Conservation (phyloP, 495 filamentous ascomycete species). For the Amphirosellinia nigrospora region DNA sequence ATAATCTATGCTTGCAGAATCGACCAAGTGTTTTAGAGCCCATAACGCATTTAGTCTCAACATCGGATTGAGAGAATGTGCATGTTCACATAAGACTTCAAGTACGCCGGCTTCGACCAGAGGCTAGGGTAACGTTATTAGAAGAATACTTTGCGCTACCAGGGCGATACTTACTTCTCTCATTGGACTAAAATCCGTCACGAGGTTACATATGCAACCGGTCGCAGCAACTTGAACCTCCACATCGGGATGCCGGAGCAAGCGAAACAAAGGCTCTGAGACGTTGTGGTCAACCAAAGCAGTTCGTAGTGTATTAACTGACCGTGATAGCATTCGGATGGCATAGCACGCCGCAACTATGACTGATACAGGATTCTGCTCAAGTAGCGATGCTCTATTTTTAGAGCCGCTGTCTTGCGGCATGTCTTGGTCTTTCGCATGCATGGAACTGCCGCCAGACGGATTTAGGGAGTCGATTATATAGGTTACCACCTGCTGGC, state of each 20-base stretch:
- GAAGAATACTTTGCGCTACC: constrained; percentile 29
- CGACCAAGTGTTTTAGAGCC: constrained; percentile 89
- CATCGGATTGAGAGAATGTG: constrained; percentile 73
- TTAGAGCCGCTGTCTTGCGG: constrained; percentile 31
- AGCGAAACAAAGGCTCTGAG: constrained; percentile 75
- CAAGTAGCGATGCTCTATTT: constrained; percentile 24
- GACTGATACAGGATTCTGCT: constrained; percentile 63
- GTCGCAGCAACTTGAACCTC: constrained; percentile 88
- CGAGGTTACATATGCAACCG: constrained; percentile 79
- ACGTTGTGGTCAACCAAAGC: constrained; percentile 85
- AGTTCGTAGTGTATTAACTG: constrained; percentile 82
- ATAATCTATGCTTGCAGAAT: constrained; percentile 66
- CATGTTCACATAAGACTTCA: constrained; percentile 80
- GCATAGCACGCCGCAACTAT: constrained; percentile 86
- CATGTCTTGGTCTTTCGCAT: constrained; percentile 22
- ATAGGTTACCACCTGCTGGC: constrained; percentile 77
- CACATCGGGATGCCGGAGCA: constrained; percentile 76
- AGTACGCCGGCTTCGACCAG: constrained; percentile 79
- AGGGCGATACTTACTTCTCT: constrained; percentile 66
- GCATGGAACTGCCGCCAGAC: constrained; percentile 44
- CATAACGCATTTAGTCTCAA: constrained; percentile 84
- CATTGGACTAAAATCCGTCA: constrained; percentile 89
- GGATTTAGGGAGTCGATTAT: constrained; percentile 83
- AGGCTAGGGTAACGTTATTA: constrained; percentile 52
- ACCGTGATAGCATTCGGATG: constrained; percentile 77